These are phyloP conservation scores for Aspergillus sclerotioniger DNA, from an alignment of 495 filamentous ascomycete genomes.

Conservation along the genomic window DNA sequence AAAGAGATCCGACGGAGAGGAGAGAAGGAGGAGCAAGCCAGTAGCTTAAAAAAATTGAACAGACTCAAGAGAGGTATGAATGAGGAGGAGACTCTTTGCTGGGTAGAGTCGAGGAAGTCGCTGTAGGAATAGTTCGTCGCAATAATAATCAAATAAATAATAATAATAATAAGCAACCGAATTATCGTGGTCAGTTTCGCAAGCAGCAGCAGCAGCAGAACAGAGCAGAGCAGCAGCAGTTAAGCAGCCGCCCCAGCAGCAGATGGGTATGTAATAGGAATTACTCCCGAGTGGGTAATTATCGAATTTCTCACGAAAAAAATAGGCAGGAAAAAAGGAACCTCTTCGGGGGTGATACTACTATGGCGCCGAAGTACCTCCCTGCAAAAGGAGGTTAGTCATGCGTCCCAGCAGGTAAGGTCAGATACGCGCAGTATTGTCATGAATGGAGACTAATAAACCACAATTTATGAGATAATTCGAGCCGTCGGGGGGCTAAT, in stretches of 20 bases:
- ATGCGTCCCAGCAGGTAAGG: background rate
- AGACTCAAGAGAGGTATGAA: background rate
- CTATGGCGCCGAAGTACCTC: background rate
- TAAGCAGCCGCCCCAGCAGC: background rate
- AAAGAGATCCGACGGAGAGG: constrained; percentile 9
- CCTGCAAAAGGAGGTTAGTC: background rate
- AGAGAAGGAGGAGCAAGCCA: constrained; percentile 6
- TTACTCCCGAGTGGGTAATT: background rate
- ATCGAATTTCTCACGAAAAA: background rate
- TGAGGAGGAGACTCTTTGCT: background rate
- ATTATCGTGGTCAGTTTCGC: background rate
- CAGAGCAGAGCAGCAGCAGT: constrained; percentile 11
- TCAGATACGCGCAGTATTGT: background rate
- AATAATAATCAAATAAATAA: constrained; percentile 5
- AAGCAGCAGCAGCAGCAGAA: background rate
- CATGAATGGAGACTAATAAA: constrained; percentile 1
- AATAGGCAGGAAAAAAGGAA: background rate
- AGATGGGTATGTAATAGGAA: background rate
- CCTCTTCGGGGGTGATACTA: too few species aligned
- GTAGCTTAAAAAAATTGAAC: background rate
- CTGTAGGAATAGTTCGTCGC: constrained; percentile 5
- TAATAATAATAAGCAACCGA: background rate
- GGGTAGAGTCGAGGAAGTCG: background rate
- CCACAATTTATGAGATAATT: background rate
- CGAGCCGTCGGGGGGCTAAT: background rate